These are phyloP conservation scores for Euclidium syriacum DNA, from an alignment of 345 rosid genomes.

Conservation along the genomic window DNA sequence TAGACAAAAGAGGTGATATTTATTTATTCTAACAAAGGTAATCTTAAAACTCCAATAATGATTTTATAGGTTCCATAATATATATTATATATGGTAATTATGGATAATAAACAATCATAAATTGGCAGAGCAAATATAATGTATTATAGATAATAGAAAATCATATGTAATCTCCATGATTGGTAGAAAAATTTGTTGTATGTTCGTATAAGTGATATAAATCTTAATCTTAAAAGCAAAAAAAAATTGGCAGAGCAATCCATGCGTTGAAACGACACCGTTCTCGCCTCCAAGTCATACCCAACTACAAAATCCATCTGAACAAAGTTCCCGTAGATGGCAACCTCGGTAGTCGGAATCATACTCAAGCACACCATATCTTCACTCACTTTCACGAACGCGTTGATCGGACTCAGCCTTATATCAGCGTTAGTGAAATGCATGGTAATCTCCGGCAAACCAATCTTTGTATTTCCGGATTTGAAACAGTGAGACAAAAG, in stretches of 20 bases:
- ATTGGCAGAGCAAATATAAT: too few species aligned
- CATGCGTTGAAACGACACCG: conserved; percentile 34
- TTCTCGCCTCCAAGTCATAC: conserved; percentile 24
- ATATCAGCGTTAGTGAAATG: conserved; percentile 39
- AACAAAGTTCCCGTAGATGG: conserved; percentile 37
- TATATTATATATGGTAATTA: too few species aligned
- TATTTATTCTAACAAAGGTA: too few species aligned
- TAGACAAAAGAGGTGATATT: too few species aligned
- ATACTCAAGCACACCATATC: conserved; percentile 30
- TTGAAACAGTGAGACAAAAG: conserved; percentile 28
- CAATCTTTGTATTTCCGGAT: not conserved
- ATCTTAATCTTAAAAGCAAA: not conserved
- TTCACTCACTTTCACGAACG: conserved; percentile 25
- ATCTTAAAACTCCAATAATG: too few species aligned
- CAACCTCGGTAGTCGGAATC: too few species aligned
- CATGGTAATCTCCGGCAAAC: conserved; percentile 25
- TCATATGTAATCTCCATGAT: too few species aligned
- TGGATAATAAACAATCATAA: too few species aligned
- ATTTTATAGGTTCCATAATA: too few species aligned
- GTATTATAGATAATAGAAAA: too few species aligned
- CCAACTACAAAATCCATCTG: conserved; percentile 40
- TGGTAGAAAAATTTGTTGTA: too few species aligned
- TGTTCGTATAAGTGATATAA: too few species aligned
- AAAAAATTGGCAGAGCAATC: conserved; percentile 33
- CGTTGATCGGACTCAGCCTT: conserved; percentile 12